Base-by-base conservation (phyloP, 2,329 filamentous ascomycete genomes). In the Seiridium cupressi region DNA sequence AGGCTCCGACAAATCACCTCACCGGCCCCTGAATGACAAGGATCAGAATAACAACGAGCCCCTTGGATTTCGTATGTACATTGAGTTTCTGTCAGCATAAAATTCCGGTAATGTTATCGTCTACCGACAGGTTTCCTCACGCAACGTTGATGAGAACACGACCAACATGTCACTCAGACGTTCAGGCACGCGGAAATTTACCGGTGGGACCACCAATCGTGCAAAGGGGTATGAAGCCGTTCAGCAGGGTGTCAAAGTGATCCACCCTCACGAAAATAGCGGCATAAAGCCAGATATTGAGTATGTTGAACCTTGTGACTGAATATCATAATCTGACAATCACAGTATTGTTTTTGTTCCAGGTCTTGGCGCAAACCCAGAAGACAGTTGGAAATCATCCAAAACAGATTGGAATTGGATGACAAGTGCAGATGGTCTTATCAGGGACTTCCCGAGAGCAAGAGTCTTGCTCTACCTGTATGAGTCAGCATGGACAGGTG, bases 391-490 rank as follows among this genome's bases (percentile, higher is more conserved):
- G 71, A 74, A 70, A 56, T 77, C 75, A 2, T 67, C 67, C 32
- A 70, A 62, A 9, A 73, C 72, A 0, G 68, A 69, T 10, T 79
- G 78, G 55, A 79, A 78, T 63, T 79, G 77, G 77, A 72, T 72
- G 0, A 76, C 67, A 5, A 65, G 72, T 26, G 59, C 66, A 9
- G 73, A 77, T 44, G 75, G 74, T 0, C 62, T 79, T 3, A 65
- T 68, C 6, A 70, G 71, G 55, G 76, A 78, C 57, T 79, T 79
- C 54, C 76, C 74, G 0, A 73, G 69, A 36, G 74, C 76, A 3
- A 68, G 77, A 2, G 65, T 79, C 9, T 67, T 79, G 13, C 63
- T 79, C 2, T 79, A 77, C 53, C 76, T 74, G 63, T 78, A 77
- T 44, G 73, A 78, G 54, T 79, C 77, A 5, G 73, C 73, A 44